Evolutionary conservation across 2,329 filamentous ascomycete genomes (phyloP).

Genomic region (Bimuria novae-zelandiae): DNA sequence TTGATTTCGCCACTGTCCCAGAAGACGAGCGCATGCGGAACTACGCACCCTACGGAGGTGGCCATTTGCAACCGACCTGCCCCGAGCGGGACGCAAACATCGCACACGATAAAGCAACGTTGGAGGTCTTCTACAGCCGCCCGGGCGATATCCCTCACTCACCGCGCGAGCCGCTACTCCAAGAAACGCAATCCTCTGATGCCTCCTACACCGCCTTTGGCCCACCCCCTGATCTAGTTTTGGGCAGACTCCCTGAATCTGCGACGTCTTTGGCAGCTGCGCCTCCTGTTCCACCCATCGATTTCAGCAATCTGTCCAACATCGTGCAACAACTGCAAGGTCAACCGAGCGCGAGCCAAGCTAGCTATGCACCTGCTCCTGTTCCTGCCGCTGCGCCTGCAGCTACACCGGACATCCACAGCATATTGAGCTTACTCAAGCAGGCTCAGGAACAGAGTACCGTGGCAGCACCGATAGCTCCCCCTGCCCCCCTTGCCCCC

Average conservation of each 20-base stretch:
- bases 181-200: slow-evolving; percentile 24
- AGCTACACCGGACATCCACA: slow-evolving; percentile 27
- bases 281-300: slow-evolving; percentile 15
- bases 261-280: slow-evolving; percentile 14
- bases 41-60: slow-evolving; percentile 53
- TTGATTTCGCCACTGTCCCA: slow-evolving; percentile 52
- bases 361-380: slow-evolving; percentile 18
- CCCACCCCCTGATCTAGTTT: slow-evolving; percentile 32
- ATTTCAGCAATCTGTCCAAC: slow-evolving; percentile 33
- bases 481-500: not conserved
- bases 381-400: slow-evolving; percentile 20
- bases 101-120: slow-evolving; percentile 51
- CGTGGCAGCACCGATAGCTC: slow-evolving; percentile 13
- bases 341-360: slow-evolving; percentile 16
- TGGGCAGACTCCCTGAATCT: slow-evolving; percentile 29
- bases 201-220: slow-evolving; percentile 45
- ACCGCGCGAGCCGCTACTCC: slow-evolving; percentile 51
- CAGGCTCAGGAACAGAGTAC: slow-evolving; percentile 21
- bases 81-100: slow-evolving; percentile 51
- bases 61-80: slow-evolving; percentile 44
- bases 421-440: slow-evolving; percentile 34
- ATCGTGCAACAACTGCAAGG: slow-evolving; percentile 34
- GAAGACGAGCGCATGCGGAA: slow-evolving; percentile 50
- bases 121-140: slow-evolving; percentile 54
- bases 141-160: slow-evolving; percentile 52